Percentiles rank a stretch among this genome's conserved stretches.
Evolutionary conservation across 2,329 filamentous ascomycete species (phyloP).

Genomic region (Diaporthe vexans): DNA sequence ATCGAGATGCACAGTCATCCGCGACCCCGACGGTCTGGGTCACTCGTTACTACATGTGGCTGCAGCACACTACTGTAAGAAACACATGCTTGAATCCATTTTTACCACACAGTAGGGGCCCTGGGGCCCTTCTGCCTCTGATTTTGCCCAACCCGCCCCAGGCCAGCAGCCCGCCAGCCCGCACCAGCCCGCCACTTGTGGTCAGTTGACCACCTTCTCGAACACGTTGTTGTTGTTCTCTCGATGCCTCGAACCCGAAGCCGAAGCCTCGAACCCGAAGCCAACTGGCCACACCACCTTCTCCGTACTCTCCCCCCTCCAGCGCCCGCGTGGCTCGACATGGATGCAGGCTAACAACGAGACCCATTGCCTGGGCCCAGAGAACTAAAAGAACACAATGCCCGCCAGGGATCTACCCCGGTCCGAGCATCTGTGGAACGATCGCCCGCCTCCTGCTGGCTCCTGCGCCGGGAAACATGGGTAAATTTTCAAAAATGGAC

Average conservation of each 20-base stretch:
- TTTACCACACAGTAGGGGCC: constrained; percentile 2
- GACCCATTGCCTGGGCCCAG: background rate
- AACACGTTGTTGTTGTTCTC: background rate
- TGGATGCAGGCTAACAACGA: constrained; percentile 10
- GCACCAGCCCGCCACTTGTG: background rate
- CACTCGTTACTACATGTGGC: background rate
- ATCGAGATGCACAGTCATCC: constrained; percentile 33
- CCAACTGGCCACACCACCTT: constrained; percentile 10
- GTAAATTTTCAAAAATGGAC: constrained; percentile 28
- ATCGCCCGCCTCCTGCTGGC: constrained; percentile 29
- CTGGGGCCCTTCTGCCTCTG: background rate
- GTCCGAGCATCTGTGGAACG: constrained; percentile 24
- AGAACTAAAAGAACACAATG: constrained; percentile 1
- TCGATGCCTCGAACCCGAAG: background rate
- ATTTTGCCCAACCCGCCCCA: background rate
- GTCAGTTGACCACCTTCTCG: background rate
- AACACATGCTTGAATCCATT: constrained; percentile 25
- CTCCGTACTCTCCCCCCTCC: constrained; percentile 1
- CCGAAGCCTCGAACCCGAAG: too few species aligned
- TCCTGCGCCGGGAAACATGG: constrained; percentile 30
- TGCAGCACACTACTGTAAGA: constrained; percentile 24
- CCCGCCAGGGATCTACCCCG: constrained; percentile 6
- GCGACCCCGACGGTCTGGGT: constrained; percentile 23
- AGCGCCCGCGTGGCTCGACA: constrained; percentile 39
- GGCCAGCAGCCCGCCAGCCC: too few species aligned